phyloP scores from a whole-genome alignment of 2,329 filamentous ascomycete genomes.

The Talaromyces sp. region DNA sequence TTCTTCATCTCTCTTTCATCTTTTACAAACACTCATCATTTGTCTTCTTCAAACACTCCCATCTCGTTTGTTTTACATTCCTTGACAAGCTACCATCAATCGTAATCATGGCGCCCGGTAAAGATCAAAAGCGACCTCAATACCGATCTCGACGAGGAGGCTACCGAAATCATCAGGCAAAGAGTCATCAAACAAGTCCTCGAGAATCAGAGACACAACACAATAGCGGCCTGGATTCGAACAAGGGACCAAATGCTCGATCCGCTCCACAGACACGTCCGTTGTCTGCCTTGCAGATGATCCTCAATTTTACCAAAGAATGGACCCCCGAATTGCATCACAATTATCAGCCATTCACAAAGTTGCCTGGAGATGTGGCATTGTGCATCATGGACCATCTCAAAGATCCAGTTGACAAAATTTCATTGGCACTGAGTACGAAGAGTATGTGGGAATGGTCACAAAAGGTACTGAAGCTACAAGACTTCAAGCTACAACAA shows the following conservation, averaged over 20 bases:
- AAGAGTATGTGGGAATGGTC: conserved; percentile 4
- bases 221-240: too few relatives aligned
- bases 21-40: background rate
- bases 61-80: too few relatives aligned
- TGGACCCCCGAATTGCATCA: background rate
- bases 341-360: background rate
- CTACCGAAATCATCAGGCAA: too few relatives aligned
- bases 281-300: background rate
- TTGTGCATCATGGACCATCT: conserved; percentile 4
- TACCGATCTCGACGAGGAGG: too few relatives aligned
- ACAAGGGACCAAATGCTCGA: too few relatives aligned
- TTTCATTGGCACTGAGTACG: background rate
- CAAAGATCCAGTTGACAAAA: background rate
- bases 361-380: conserved; percentile 7
- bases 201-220: too few relatives aligned
- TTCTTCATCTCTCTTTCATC: background rate
- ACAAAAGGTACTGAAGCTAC: background rate
- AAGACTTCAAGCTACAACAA: background rate
- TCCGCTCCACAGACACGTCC: background rate
- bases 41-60: too few relatives aligned
- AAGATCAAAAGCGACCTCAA: too few relatives aligned
- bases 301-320: background rate
- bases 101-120: too few relatives aligned
- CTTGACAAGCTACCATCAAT: too few relatives aligned
- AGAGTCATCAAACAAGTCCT: too few relatives aligned